A percentile compares a stretch with the other conserved stretches of the same genome.
These are phyloP conservation scores for Apostasia ramifera DNA, from an alignment of 106 monocot species.

Conservation along the genomic window DNA sequence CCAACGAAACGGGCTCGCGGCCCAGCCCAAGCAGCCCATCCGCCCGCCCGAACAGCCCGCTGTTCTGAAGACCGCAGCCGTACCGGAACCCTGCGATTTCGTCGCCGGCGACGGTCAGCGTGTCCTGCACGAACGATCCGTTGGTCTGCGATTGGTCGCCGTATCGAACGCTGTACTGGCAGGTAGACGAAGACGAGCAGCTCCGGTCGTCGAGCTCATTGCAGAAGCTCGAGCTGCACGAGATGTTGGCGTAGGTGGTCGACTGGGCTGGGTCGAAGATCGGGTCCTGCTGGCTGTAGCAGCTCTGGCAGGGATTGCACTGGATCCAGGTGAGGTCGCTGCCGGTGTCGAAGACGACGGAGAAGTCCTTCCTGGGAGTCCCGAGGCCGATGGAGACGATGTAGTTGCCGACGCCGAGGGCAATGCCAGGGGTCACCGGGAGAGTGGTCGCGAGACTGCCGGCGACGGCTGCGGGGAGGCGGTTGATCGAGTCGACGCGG, in stretches of 20 bases:
- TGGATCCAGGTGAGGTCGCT: slow-evolving; percentile 26
- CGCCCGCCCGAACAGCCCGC: slow-evolving; percentile 18
- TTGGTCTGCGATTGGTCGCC: slow-evolving; percentile 16
- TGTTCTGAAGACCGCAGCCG: slow-evolving; percentile 34
- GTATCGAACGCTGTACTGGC: slow-evolving; percentile 23
- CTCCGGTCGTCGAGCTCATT: background rate
- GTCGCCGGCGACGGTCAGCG: slow-evolving; percentile 15
- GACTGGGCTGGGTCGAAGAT: slow-evolving; percentile 15
- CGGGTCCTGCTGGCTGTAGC: slow-evolving; percentile 13
- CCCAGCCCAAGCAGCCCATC: slow-evolving; percentile 42
- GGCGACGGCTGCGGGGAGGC: background rate
- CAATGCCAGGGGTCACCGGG: slow-evolving; percentile 4
- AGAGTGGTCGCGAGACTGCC: background rate
- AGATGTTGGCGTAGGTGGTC: slow-evolving; percentile 9
- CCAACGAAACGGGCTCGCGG: slow-evolving; percentile 15
- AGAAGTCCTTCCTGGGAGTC: slow-evolving; percentile 1
- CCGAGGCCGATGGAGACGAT: slow-evolving; percentile 11
- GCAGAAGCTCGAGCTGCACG: slow-evolving; percentile 29
- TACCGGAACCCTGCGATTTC: slow-evolving; percentile 18
- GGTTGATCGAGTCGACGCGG: slow-evolving; percentile 10
- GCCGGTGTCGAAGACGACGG: slow-evolving; percentile 20
- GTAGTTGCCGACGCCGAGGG: slow-evolving; percentile 10
- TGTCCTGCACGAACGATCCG: slow-evolving; percentile 22
- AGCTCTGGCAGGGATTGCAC: slow-evolving; percentile 7
- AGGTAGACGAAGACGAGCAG: slow-evolving; percentile 11